phyloP scores from a whole-genome alignment of 805 yeast genomes.

The Lachancea nothofagi region DNA sequence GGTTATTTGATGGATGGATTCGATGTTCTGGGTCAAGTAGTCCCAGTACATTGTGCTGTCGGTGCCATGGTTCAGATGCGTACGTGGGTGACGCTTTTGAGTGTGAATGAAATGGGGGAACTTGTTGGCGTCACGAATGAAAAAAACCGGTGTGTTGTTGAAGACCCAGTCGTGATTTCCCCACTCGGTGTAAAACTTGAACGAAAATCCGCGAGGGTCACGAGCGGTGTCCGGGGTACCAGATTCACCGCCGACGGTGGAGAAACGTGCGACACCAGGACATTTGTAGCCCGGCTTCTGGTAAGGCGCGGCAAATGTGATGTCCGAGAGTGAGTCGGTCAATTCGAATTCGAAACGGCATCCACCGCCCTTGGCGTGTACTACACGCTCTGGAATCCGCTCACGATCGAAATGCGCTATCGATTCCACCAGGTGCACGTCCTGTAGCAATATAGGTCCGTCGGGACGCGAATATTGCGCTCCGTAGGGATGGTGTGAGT shows the following conservation, averaged over 20 bases:
- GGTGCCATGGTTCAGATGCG: slow-evolving; percentile 36
- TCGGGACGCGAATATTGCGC: slow-evolving; percentile 48
- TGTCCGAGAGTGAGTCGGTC: slow-evolving; percentile 51
- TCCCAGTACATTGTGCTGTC: slow-evolving; percentile 57
- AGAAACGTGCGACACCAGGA: slow-evolving; percentile 50
- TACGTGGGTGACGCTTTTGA: slow-evolving; percentile 59
- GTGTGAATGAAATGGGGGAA: slow-evolving; percentile 64
- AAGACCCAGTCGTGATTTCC: slow-evolving; percentile 69
- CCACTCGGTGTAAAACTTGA: slow-evolving; percentile 60
- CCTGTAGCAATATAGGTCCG: slow-evolving; percentile 58
- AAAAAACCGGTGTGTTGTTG: slow-evolving; percentile 67
- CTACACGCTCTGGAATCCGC: slow-evolving; percentile 62
- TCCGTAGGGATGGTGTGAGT: slow-evolving; percentile 47
- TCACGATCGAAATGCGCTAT: slow-evolving; percentile 59
- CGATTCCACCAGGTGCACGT: slow-evolving; percentile 50
- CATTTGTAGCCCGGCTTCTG: slow-evolving; percentile 39
- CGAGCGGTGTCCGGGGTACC: slow-evolving; percentile 63
- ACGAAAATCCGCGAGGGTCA: slow-evolving; percentile 68
- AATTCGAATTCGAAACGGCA: slow-evolving; percentile 55
- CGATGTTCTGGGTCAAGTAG: slow-evolving; percentile 49
- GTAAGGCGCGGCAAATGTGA: slow-evolving; percentile 41
- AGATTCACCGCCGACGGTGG: slow-evolving; percentile 65
- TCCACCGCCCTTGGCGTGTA: slow-evolving; percentile 63
- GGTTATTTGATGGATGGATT: slow-evolving; percentile 51
- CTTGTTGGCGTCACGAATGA: slow-evolving; percentile 58